A percentile compares a stretch with the other conserved stretches of the same genome.
Evolutionary conservation across 2,329 filamentous ascomycete genomes (phyloP).

Genomic region (Aureobasidium uvarum): DNA sequence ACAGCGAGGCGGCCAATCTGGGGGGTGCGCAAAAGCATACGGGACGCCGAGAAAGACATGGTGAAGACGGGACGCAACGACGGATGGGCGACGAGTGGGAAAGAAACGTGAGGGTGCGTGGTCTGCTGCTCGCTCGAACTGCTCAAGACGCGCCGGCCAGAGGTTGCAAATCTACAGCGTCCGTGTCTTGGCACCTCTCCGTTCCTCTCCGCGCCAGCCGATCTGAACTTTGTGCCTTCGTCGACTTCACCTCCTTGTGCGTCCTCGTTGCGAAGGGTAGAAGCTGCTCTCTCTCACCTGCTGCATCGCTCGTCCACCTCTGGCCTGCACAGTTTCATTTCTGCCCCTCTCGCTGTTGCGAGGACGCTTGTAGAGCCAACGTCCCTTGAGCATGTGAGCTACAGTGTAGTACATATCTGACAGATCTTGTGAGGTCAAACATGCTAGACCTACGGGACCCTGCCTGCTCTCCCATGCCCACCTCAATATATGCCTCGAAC

Average conservation of each 20-base stretch:
- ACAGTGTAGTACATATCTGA: not conserved
- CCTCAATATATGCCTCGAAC: no score
- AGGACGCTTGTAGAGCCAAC: not conserved
- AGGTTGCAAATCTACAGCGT: constrained; percentile 22
- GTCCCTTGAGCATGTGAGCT: not conserved
- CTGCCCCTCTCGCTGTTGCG: not conserved
- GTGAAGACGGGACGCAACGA: constrained; percentile 29
- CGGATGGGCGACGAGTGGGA: constrained; percentile 16
- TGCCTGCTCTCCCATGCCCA: not conserved
- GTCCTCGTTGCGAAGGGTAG: not conserved
- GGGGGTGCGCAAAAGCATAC: constrained; percentile 48
- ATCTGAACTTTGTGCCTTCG: not conserved
- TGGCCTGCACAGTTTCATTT: not conserved
- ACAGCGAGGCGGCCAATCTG: constrained; percentile 45
- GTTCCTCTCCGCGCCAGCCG: constrained; percentile 5
- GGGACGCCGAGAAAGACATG: constrained; percentile 51
- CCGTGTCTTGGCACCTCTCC: constrained; percentile 7
- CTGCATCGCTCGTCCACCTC: not conserved
- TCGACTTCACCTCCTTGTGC: constrained; percentile 5
- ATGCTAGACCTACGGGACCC: not conserved
- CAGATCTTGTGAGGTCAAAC: not conserved
- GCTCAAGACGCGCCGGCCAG: constrained; percentile 17
- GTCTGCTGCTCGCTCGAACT: constrained; percentile 21
- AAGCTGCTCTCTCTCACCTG: not conserved
- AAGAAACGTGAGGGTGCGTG: constrained; percentile 12